Evolutionary conservation across 2,329 filamentous ascomycete species (phyloP).

Genomic region (Trichoderma citrinoviride): DNA sequence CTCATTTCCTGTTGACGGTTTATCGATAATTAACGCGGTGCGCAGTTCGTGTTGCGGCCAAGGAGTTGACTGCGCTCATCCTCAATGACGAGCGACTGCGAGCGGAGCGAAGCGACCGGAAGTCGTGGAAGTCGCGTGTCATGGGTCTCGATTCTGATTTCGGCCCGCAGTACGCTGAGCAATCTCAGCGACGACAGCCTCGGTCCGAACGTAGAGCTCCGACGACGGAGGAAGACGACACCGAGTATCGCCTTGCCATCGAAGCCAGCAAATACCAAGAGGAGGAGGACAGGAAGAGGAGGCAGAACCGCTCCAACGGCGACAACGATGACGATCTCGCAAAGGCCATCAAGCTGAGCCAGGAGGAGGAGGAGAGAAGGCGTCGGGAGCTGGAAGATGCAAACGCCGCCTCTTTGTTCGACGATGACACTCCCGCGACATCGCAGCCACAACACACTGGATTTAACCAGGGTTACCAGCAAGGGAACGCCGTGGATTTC

Average conservation of each 20-base stretch:
- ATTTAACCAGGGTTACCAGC: slow-evolving; percentile 96
- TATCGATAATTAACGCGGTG: slow-evolving; percentile 19
- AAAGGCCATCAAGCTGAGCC: slow-evolving; percentile 92
- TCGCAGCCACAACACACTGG: slow-evolving; percentile 75
- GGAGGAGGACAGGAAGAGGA: slow-evolving; percentile 79
- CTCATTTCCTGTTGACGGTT: neutral
- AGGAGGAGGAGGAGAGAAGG: slow-evolving; percentile 88
- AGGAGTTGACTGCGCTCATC: slow-evolving; percentile 89
- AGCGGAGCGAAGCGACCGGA: slow-evolving; percentile 85
- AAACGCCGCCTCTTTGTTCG: slow-evolving; percentile 85
- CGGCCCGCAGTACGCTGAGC: slow-evolving; percentile 46
- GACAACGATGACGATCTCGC: slow-evolving; percentile 82
- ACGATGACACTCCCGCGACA: slow-evolving; percentile 64
- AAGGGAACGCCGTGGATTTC: slow-evolving; percentile 94
- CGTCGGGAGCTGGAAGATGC: slow-evolving; percentile 81
- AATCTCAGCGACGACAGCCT: slow-evolving; percentile 43
- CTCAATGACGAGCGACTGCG: slow-evolving; percentile 91
- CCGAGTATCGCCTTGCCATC: slow-evolving; percentile 85
- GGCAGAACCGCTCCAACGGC: slow-evolving; percentile 57
- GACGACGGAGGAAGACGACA: slow-evolving; percentile 73
- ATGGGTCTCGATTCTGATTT: slow-evolving; percentile 81
- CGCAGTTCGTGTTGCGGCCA: slow-evolving; percentile 88
- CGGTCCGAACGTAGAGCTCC: slow-evolving; percentile 48
- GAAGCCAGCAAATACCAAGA: slow-evolving; percentile 95
- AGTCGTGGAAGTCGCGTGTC: slow-evolving; percentile 95